phyloP scores from a whole-genome alignment of 2,329 filamentous ascomycete genomes.

The Trichophyton benhamiae region DNA sequence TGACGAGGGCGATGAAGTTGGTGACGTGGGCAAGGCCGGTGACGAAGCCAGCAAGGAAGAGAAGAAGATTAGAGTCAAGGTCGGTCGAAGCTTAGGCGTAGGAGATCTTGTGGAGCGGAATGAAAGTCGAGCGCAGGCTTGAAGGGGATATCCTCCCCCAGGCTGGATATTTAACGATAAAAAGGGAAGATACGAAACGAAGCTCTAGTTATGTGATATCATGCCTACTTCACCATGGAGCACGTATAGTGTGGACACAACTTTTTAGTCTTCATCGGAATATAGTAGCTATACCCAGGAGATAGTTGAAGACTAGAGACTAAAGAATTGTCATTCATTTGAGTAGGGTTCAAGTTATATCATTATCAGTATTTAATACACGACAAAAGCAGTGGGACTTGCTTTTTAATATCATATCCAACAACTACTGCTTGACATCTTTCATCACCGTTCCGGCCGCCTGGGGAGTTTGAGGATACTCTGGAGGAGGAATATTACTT shows the following conservation, averaged over 20 bases:
- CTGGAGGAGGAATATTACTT: not conserved
- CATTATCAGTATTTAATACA: not conserved
- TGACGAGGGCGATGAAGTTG: constrained; percentile 61
- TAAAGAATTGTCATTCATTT: not conserved
- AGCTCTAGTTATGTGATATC: not conserved
- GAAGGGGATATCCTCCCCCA: not conserved
- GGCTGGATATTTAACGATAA: too few species aligned
- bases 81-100: constrained; percentile 68
- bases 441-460: not conserved
- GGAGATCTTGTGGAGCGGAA: constrained; percentile 45
- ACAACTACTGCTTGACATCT: not conserved
- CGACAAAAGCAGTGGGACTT: not conserved
- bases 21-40: constrained; percentile 46
- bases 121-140: constrained; percentile 22
- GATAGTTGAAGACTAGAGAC: not conserved
- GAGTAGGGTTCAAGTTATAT: not conserved
- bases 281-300: too few species aligned
- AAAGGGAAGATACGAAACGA: not conserved
- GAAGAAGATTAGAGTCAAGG: constrained; percentile 71
- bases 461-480: not conserved
- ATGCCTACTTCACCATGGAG: not conserved
- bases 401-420: not conserved
- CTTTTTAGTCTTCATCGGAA: too few species aligned
- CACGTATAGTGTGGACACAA: not conserved
- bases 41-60: constrained; percentile 41